phyloP scores from a whole-genome alignment of 805 yeast genomes.

The Kodamaea kaohsiungensis region DNA sequence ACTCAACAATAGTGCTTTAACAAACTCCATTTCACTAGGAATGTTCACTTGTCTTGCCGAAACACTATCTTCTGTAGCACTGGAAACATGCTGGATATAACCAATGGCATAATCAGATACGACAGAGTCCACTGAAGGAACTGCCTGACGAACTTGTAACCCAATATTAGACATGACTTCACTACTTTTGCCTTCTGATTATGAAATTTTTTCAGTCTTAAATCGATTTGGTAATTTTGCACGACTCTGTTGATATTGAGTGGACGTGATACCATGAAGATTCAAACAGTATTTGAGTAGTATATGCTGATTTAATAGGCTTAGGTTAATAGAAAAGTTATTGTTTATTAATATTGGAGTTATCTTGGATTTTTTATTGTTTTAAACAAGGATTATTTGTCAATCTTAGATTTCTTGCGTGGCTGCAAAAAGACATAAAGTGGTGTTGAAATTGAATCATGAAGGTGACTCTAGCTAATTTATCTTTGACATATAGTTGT shows the following conservation, averaged over 20 bases:
- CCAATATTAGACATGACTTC: constrained; percentile 42
- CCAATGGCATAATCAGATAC: constrained; percentile 92
- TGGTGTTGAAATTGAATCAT: too few relatives aligned
- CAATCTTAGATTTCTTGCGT: too few relatives aligned
- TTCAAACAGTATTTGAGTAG: neutral
- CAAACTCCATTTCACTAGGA: constrained; percentile 64
- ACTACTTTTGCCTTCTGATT: neutral
- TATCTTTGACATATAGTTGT: too few relatives aligned
- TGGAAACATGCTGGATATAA: constrained; percentile 79
- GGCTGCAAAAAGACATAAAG: too few relatives aligned
- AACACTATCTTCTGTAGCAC: constrained; percentile 79
- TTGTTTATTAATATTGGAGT: too few relatives aligned
- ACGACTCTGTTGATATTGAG: neutral
- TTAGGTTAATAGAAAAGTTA: too few relatives aligned
- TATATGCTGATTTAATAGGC: too few relatives aligned
- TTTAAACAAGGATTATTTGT: too few relatives aligned
- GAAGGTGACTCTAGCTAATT: too few relatives aligned
- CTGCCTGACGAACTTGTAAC: constrained; percentile 78
- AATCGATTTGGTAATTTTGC: neutral
- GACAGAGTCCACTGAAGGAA: constrained; percentile 80
- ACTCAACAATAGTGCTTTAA: constrained; percentile 62
- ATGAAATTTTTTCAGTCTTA: constrained; percentile 1
- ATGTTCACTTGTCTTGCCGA: constrained; percentile 71
- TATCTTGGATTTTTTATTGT: too few relatives aligned
- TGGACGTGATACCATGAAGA: neutral